Conservation (phyloP, 106 monocot species). For the Narthecium ossifragum region DNA sequence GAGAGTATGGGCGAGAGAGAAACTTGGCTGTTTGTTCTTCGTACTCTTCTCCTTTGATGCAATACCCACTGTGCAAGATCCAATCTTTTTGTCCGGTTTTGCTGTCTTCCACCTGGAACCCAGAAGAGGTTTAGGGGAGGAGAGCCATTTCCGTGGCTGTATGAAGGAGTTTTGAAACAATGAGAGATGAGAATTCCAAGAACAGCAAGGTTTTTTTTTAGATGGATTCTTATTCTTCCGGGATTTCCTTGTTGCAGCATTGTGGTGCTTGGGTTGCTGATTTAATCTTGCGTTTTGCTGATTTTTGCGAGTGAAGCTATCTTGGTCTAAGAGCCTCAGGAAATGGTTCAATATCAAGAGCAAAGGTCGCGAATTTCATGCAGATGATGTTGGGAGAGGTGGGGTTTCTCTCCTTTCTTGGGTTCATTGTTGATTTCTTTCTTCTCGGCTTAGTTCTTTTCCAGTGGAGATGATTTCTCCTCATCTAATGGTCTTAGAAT, state of each 20-base stretch:
- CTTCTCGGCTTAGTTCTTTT: neutral
- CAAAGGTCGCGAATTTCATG: constrained; percentile 52
- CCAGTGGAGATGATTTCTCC: too few relatives aligned
- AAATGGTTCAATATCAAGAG: constrained; percentile 67
- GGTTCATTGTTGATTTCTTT: neutral
- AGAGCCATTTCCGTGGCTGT: constrained; percentile 8
- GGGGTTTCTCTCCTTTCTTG: neutral
- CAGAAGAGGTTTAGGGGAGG: constrained; percentile 3
- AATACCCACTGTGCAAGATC: neutral
- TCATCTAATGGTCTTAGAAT: too few relatives aligned
- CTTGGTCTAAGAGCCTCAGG: constrained; percentile 51
- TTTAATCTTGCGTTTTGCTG: neutral
- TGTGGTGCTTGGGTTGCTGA: neutral
- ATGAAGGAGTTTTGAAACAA: constrained; percentile 30
- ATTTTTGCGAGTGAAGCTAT: constrained; percentile 25
- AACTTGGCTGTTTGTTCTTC: neutral
- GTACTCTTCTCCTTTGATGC: neutral
- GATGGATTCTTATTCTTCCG: neutral
- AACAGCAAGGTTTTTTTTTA: constrained; percentile 33
- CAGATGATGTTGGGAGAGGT: constrained; percentile 46
- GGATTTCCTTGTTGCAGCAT: neutral
- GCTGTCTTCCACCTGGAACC: neutral
- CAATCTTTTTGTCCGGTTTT: neutral
- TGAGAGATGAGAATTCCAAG: constrained; percentile 55
- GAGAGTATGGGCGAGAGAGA: neutral